A percentile compares a stretch with the other conserved stretches of the same genome.
Evolutionary conservation across 2,329 filamentous ascomycete species (phyloP).

Genomic region (Thielaviopsis cerberus): DNA sequence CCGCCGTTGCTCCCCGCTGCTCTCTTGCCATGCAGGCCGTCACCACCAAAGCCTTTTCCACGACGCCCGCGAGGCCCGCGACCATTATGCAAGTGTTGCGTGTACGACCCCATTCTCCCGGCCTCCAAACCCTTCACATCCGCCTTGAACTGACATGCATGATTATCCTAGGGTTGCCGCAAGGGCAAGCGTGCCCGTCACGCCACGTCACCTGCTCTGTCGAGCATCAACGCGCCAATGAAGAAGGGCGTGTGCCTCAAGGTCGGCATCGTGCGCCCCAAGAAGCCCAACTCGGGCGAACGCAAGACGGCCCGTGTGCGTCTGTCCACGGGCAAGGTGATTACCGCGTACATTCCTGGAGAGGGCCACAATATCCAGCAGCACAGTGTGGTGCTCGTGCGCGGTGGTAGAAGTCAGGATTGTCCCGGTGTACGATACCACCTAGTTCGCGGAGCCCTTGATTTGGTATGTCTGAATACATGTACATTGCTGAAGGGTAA

Average conservation of each 20-base stretch:
- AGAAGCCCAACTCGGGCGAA: slow-evolving; percentile 98
- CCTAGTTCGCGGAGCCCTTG: slow-evolving; percentile 73
- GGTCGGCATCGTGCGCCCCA: slow-evolving; percentile 82
- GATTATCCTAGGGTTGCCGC: slow-evolving; percentile 46
- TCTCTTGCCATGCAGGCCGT: neutral
- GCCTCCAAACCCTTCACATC: neutral
- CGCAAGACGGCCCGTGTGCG: slow-evolving; percentile 86
- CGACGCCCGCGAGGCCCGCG: slow-evolving; percentile 35
- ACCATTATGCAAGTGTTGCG: slow-evolving; percentile 58
- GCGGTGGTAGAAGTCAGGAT: slow-evolving; percentile 84
- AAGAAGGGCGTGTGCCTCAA: slow-evolving; percentile 94
- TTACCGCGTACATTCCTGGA: slow-evolving; percentile 89
- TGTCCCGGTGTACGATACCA: slow-evolving; percentile 97
- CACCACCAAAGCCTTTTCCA: slow-evolving; percentile 28
- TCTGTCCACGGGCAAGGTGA: slow-evolving; percentile 66
- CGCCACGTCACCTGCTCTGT: slow-evolving; percentile 70
- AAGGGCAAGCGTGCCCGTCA: slow-evolving; percentile 65
- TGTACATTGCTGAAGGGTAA: neutral
- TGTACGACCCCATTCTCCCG: slow-evolving; percentile 18
- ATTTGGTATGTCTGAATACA: slow-evolving; percentile 50
- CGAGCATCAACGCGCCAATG: slow-evolving; percentile 47
- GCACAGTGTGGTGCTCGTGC: slow-evolving; percentile 91
- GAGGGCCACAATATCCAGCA: slow-evolving; percentile 98
- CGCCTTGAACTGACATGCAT: neutral
- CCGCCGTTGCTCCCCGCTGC: neutral